Evolutionary conservation across 352 stramenopile genomes (phyloP), one percentile per base, ranked within the genome.

Genomic region (Pythium monospermum): DNA sequence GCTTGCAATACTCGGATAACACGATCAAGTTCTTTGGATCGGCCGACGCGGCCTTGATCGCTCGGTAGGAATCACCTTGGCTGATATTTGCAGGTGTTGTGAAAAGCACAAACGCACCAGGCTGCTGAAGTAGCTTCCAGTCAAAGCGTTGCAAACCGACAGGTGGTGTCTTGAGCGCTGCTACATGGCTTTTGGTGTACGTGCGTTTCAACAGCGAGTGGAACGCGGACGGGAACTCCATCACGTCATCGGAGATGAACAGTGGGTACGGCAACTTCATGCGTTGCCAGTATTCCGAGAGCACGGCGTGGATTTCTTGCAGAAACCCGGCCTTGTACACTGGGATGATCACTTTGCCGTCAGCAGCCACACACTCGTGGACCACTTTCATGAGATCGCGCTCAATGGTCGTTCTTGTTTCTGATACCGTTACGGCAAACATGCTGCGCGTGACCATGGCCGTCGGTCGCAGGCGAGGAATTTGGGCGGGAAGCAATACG

Each of bases 11-110:
- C 49, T 94, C 84, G 7, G 84, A 94, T 7, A 94, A 65, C 4
- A 94, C 82, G 15, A 94, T 75, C 2, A 94, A 66, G 42, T 94
- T 94, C 59, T 85, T 86, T 1, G 80, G 70, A 31, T 94, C 79
- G 12, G 51, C 76, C 3, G 80, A 80, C 27, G 74, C 50, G 0
- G 68, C 67, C 25, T 85, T 85, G 27, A 92, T 69, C 2, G 80
- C 82, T 41, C 73, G 68, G 18, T 72, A 58, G 13, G 84, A 90
- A 42, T 93, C 78, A 3, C 81, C 80, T 10, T 87, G 69, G 15
- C 71, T 71, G 23, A 92, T 87, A 37, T 78, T 86, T 5, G 84
- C 84, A 8, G 82, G 82, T 0, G 73, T 77, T 2, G 84, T 89
- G 53, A 94, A 93, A 19, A 94, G 33, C 13, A 94, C 65, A 61